A percentile compares a stretch with the other conserved stretches of the same genome.
These are phyloP conservation scores for Diaporthe sp. DNA, from an alignment of 2,329 filamentous ascomycete species.

Conservation along the genomic window DNA sequence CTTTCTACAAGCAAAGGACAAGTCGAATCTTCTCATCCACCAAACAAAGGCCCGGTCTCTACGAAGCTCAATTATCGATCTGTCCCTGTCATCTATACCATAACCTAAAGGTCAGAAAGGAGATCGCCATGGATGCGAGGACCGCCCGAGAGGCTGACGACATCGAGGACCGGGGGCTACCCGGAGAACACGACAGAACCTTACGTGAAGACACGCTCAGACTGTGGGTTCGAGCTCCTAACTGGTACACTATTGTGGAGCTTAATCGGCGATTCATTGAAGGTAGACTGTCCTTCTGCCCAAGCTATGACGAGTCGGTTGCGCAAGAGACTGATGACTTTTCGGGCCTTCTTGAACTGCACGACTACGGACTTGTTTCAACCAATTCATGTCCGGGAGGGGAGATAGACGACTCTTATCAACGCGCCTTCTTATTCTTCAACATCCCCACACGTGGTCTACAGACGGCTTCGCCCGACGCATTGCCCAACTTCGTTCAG, in stretches of 20 bases:
- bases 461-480: fast-evolving
- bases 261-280: neutral
- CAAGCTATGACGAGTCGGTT: fast-evolving
- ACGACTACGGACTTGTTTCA: neutral
- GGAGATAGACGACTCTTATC: neutral
- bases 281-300: neutral
- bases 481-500: neutral
- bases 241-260: neutral
- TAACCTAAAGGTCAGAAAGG: neutral
- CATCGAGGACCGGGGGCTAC: neutral
- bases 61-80: too few species aligned
- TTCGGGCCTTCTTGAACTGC: neutral
- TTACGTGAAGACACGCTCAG: fast-evolving
- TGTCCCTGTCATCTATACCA: neutral
- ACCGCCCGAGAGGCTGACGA: fast-evolving
- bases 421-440: neutral
- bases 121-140: neutral
- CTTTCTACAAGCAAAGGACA: neutral
- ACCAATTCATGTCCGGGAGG: neutral
- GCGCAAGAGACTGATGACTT: neutral
- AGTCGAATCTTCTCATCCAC: too few species aligned
- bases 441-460: neutral
- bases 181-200: fast-evolving
- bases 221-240: neutral
- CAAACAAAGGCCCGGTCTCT: neutral